A percentile compares a stretch with the other conserved stretches of the same genome.
Conservation (phyloP, 352 stramenopile species). For the Phytophthora sansomeana region DNA sequence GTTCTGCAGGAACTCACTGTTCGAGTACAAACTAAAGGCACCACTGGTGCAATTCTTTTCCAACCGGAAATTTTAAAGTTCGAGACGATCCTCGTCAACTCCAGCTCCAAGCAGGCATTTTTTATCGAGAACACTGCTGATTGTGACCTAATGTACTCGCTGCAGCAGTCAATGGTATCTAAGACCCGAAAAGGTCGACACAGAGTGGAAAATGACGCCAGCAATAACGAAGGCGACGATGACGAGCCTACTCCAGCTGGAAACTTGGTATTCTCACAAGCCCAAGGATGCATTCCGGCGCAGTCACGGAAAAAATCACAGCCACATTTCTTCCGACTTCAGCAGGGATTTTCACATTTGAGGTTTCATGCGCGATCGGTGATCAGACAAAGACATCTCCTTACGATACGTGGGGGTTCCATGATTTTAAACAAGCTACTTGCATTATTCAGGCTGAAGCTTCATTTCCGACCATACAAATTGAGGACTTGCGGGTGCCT, state of each 20-base stretch:
- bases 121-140: slow-evolving; percentile 82
- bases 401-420: slow-evolving; percentile 36
- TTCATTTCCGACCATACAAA: slow-evolving; percentile 88
- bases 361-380: slow-evolving; percentile 65
- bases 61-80: slow-evolving; percentile 73
- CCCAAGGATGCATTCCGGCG: slow-evolving; percentile 68
- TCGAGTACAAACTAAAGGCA: slow-evolving; percentile 77
- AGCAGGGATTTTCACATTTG: slow-evolving; percentile 76
- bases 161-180: slow-evolving; percentile 52
- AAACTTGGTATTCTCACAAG: slow-evolving; percentile 67
- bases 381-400: slow-evolving; percentile 18
- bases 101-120: slow-evolving; percentile 66
- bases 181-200: slow-evolving; percentile 12
- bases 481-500: slow-evolving; percentile 84
- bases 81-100: slow-evolving; percentile 89
- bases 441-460: slow-evolving; percentile 74
- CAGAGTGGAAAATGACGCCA: slow-evolving; percentile 9
- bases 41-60: slow-evolving; percentile 80
- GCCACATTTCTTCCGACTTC: slow-evolving; percentile 78
- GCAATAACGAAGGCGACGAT: slow-evolving; percentile 9
- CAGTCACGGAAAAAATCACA: slow-evolving; percentile 81
- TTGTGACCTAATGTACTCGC: slow-evolving; percentile 74
- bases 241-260: slow-evolving; percentile 4
- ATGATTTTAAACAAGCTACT: slow-evolving; percentile 36
- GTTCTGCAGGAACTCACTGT: slow-evolving; percentile 72